Percentiles rank a stretch among this genome's conserved stretches.
phyloP scores from a whole-genome alignment of 2,329 filamentous ascomycete species.

The Clonostachys rhizophaga region DNA sequence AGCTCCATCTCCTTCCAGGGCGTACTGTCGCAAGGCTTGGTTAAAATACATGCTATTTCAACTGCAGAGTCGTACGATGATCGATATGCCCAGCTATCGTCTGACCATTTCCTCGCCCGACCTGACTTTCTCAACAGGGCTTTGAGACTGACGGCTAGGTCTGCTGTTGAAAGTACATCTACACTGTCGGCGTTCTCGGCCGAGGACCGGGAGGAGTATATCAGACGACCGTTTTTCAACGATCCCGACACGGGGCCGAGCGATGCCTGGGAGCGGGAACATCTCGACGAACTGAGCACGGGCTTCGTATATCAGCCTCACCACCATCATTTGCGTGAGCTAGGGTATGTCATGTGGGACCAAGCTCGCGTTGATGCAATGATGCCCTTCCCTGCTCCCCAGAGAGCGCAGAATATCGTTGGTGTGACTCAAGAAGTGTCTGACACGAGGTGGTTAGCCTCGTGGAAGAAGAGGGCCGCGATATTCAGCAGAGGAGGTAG shows the following conservation, averaged over 20 bases:
- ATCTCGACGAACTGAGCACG: neutral
- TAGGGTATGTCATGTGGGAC: slow-evolving; percentile 5
- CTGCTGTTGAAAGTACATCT: no score
- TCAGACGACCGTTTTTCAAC: slow-evolving; percentile 1
- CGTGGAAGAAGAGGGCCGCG: slow-evolving; percentile 1
- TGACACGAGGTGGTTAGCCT: neutral
- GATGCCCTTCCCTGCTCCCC: neutral
- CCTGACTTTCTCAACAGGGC: neutral
- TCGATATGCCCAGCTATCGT: neutral
- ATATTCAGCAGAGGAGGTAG: neutral
- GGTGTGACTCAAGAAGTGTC: neutral
- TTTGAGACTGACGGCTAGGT: neutral
- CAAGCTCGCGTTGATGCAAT: neutral
- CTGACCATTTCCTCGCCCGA: neutral
- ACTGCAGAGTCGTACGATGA: slow-evolving; percentile 2
- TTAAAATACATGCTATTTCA: neutral
- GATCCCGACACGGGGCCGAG: slow-evolving; percentile 1
- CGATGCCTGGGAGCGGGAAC: slow-evolving; percentile 3
- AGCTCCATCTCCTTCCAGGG: neutral
- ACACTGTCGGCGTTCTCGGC: no score
- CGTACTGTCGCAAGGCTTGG: neutral
- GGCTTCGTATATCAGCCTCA: slow-evolving; percentile 2
- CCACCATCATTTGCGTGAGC: neutral
- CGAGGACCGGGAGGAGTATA: neutral
- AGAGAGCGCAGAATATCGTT: neutral